Evolutionary conservation across 768 basidiomycete species (phyloP).

Genomic region (Mycena polygramma): DNA sequence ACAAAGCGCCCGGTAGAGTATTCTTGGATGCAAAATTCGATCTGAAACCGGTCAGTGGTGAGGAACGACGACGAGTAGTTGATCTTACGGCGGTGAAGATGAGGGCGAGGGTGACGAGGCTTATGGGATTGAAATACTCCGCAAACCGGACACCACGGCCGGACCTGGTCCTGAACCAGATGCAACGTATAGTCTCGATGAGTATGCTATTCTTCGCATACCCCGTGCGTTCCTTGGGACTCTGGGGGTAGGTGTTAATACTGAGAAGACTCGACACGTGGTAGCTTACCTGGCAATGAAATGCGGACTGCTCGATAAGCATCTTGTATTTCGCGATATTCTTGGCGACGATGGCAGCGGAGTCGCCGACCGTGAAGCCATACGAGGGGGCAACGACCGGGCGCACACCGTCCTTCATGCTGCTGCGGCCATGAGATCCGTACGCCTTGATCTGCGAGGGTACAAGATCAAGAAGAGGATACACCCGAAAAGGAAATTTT

Average conservation of each 20-base stretch:
- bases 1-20: no score
- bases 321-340: background rate
- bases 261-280: no score
- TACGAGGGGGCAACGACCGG: constrained; percentile 15
- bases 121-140: constrained; percentile 33
- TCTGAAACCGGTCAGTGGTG: background rate
- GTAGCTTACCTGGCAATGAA: constrained; percentile 10
- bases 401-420: constrained; percentile 5
- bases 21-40: constrained; percentile 5
- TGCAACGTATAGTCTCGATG: constrained; percentile 19
- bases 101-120: no score
- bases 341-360: background rate
- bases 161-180: constrained; percentile 33
- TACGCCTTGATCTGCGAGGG: constrained; percentile 16
- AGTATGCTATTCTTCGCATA: constrained; percentile 31
- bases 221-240: constrained; percentile 12
- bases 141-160: constrained; percentile 33
- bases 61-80: background rate
- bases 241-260: background rate
- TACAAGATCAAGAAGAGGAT: background rate
- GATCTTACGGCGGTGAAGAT: constrained; percentile 21
- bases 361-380: constrained; percentile 13
- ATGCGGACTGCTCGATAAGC: background rate
- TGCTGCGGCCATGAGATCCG: constrained; percentile 21
- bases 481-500: background rate